A percentile compares a stretch with the other conserved stretches of the same genome.
phyloP scores from a whole-genome alignment of 352 stramenopile species.

The Halophytophthora polymorphica region DNA sequence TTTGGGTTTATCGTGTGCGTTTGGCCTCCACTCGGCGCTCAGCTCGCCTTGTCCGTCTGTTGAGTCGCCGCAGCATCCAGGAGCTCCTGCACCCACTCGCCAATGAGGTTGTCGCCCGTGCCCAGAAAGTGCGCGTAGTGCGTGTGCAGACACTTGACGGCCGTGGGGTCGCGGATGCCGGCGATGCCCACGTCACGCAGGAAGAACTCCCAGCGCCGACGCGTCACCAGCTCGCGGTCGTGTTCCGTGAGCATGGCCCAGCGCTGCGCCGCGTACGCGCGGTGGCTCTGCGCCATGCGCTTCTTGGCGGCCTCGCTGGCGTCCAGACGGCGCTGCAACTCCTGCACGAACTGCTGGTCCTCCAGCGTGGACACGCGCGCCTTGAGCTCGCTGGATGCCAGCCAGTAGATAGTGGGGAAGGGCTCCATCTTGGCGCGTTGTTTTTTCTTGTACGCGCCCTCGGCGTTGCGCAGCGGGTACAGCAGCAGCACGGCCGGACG shows the following conservation, averaged over 20 bases:
- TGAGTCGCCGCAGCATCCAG: slow-evolving; percentile 22
- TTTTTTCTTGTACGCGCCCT: slow-evolving; percentile 58
- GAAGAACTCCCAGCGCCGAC: slow-evolving; percentile 35
- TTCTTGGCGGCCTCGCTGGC: slow-evolving; percentile 27
- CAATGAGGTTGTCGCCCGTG: slow-evolving; percentile 51
- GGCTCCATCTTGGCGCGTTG: slow-evolving; percentile 53
- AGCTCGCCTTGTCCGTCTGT: slow-evolving; percentile 18
- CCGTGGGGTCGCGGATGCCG: slow-evolving; percentile 51
- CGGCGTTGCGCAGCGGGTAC: slow-evolving; percentile 53
- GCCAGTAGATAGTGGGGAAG: slow-evolving; percentile 71
- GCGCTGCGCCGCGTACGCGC: slow-evolving; percentile 43
- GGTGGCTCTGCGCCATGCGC: slow-evolving; percentile 50
- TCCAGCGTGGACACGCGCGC: slow-evolving; percentile 52
- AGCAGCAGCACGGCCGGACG: slow-evolving; percentile 45
- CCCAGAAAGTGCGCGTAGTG: slow-evolving; percentile 69
- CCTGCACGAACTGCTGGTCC: slow-evolving; percentile 43
- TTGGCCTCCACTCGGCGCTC: not conserved
- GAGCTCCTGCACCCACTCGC: slow-evolving; percentile 62
- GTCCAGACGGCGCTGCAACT: slow-evolving; percentile 39
- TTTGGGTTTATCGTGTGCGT: slow-evolving; percentile 1
- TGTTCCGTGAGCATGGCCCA: slow-evolving; percentile 43
- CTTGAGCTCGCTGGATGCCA: slow-evolving; percentile 43
- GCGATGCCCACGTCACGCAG: slow-evolving; percentile 55
- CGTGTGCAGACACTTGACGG: slow-evolving; percentile 72
- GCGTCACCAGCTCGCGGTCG: slow-evolving; percentile 37